Base-by-base conservation (phyloP, 1,284 basidiomycete genomes). In the Moesziomyces antarcticus region DNA sequence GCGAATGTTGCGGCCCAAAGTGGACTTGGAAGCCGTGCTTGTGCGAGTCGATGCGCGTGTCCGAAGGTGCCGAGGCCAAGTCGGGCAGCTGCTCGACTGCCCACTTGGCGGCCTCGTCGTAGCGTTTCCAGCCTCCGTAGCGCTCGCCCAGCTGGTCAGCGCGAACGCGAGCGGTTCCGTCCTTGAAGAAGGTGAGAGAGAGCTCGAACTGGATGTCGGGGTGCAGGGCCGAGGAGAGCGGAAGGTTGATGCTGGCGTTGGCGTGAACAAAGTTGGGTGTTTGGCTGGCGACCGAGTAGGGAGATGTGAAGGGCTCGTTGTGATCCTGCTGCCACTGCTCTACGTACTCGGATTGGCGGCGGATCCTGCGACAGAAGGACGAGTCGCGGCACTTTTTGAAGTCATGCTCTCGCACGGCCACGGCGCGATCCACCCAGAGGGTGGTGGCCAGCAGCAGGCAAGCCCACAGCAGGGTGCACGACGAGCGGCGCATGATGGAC, bases 361-460 rank as follows among this genome's bases (percentile, higher is more conserved):
- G 72, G 25, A 83, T 73, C 11, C 82, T 73, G 30, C 80, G 80
- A 56, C 82, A 84, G 55, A 84, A 76, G 50, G 78, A 79, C n/a
- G 80, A 81, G 46, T 84, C 80, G 14, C 62, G 50, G 70, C 82
- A 84, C 56, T 75, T 72, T 52, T 84, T 84, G 63, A 84, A 84
- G 62, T 81, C 82, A 56, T 71, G 46, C 33, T 65, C 55, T 42
- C 63, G 56, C n/a, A 73, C 71, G 5, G 71, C 65, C 35, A 53
- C 40, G 21, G 46, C 60, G 9, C 44, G 66, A 13, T 51, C 57
- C 30, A 33, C 56, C 13, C 63, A 30, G 25, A 70, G 43, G 6
- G 50, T 48, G 20, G 22, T 54, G 14, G 55, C 40, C 37, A 56
- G 43, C 49, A 69, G 24, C 8, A 69, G 51, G 14, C 48, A 62